Evolutionary conservation across 495 filamentous ascomycete species (phyloP).

Genomic region (Pyronema omphalodes): DNA sequence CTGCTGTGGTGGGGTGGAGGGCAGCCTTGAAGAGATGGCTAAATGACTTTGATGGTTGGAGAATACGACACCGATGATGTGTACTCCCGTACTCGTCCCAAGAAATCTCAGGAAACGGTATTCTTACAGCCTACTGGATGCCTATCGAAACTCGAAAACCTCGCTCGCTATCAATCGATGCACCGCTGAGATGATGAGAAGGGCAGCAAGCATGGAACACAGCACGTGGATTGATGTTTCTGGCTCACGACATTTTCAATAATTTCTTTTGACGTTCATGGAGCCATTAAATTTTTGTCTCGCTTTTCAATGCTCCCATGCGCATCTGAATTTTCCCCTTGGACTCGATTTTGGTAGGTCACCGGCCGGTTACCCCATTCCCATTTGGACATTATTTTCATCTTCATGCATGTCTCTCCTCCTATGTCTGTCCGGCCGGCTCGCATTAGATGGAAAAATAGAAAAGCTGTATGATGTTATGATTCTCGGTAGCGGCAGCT

Average conservation of each 20-base stretch:
- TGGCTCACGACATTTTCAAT: background rate
- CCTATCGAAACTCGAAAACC: background rate
- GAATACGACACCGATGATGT: background rate
- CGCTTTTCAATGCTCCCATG: background rate
- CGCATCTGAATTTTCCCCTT: background rate
- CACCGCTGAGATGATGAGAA: background rate
- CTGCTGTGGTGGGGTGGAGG: background rate
- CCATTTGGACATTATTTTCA: background rate
- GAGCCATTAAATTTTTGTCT: background rate
- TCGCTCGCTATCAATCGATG: background rate
- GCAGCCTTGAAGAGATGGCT: background rate
- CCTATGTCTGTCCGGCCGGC: background rate
- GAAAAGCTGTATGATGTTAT: slow-evolving; percentile 1
- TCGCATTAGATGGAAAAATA: background rate
- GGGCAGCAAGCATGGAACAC: background rate
- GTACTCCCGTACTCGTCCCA: background rate
- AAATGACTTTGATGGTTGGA: background rate
- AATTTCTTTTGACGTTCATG: background rate
- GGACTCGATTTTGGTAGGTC: background rate
- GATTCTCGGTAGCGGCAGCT: background rate
- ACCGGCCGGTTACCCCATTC: background rate
- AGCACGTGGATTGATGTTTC: background rate
- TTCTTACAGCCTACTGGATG: background rate
- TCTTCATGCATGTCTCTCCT: background rate
- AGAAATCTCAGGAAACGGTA: background rate